These are phyloP conservation scores for Zygosaccharomyces siamensis DNA, from an alignment of 805 yeast genomes.

Conservation along the genomic window DNA sequence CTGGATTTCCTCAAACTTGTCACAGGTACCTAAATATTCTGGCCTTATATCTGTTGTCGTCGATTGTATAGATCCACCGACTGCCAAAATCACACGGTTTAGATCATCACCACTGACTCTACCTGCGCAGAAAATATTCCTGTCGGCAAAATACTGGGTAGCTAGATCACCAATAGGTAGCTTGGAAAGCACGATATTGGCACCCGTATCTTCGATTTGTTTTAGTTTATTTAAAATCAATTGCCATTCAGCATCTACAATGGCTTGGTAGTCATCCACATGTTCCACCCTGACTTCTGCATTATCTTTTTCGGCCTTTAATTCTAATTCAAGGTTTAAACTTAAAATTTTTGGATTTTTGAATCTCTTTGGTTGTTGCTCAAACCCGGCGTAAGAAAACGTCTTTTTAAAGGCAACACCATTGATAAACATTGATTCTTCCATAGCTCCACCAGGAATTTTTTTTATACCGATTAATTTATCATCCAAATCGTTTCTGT, in stretches of 20 bases:
- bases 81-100: conserved; percentile 89
- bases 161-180: conserved; percentile 98
- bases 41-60: conserved; percentile 65
- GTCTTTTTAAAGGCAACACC: conserved; percentile 98
- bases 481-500: conserved; percentile 81
- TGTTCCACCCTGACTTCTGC: conserved; percentile 96
- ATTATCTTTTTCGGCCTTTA: conserved; percentile 97
- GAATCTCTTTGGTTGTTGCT: conserved; percentile 92
- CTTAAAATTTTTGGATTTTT: conserved; percentile 73
- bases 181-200: conserved; percentile 87
- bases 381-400: conserved; percentile 96
- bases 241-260: conserved; percentile 99
- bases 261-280: conserved; percentile 88
- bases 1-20: conserved; percentile 83
- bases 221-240: conserved; percentile 82
- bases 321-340: conserved; percentile 88
- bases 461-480: conserved; percentile 89
- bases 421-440: conserved; percentile 79
- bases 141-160: conserved; percentile 96
- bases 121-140: conserved; percentile 96
- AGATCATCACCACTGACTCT: conserved; percentile 84
- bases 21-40: conserved; percentile 81
- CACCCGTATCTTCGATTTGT: conserved; percentile 78
- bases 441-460: conserved; percentile 94
- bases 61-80: conserved; percentile 85